These are phyloP conservation scores for Penicillium sp. DNA, from an alignment of 2,329 filamentous ascomycete genomes.

Conservation along the genomic window DNA sequence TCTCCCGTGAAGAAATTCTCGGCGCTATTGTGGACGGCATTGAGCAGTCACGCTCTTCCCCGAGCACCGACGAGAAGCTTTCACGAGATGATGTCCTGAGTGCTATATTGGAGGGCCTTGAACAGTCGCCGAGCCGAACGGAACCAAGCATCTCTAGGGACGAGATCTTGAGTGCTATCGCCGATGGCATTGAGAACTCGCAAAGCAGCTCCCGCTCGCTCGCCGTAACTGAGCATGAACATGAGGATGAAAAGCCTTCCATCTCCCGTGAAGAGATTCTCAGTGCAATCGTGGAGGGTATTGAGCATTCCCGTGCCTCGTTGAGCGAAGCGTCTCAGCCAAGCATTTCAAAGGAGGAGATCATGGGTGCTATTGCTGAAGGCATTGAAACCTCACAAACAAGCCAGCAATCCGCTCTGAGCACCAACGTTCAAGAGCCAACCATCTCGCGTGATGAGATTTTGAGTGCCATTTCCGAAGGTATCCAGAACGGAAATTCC, in stretches of 20 bases:
- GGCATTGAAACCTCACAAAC: constrained; percentile 18
- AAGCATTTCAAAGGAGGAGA: constrained; percentile 9
- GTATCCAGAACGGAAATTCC: constrained; percentile 51
- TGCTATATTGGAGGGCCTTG: constrained; percentile 3
- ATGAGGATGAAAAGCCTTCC: background rate
- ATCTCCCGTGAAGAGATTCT: constrained; percentile 8
- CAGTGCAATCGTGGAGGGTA: constrained; percentile 4
- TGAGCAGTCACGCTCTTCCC: constrained; percentile 28
- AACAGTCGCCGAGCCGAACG: background rate
- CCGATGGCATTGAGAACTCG: constrained; percentile 6
- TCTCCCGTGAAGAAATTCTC: constrained; percentile 56
- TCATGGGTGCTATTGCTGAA: constrained; percentile 23
- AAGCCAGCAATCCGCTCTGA: constrained; percentile 38
- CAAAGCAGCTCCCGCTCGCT: constrained; percentile 3
- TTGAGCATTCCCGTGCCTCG: constrained; percentile 4
- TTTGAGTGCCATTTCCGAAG: constrained; percentile 60
- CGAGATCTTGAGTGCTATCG: constrained; percentile 8
- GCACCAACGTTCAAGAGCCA: constrained; percentile 36
- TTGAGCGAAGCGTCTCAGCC: background rate
- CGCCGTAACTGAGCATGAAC: background rate
- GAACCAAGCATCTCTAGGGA: constrained; percentile 7
- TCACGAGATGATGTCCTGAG: constrained; percentile 6
- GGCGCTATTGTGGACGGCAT: constrained; percentile 60
- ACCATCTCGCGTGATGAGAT: constrained; percentile 57
- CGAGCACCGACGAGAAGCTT: background rate